Evolutionary conservation across 768 basidiomycete genomes (phyloP), one percentile per base, ranked within the genome.

Genomic region (Mycena rosella): DNA sequence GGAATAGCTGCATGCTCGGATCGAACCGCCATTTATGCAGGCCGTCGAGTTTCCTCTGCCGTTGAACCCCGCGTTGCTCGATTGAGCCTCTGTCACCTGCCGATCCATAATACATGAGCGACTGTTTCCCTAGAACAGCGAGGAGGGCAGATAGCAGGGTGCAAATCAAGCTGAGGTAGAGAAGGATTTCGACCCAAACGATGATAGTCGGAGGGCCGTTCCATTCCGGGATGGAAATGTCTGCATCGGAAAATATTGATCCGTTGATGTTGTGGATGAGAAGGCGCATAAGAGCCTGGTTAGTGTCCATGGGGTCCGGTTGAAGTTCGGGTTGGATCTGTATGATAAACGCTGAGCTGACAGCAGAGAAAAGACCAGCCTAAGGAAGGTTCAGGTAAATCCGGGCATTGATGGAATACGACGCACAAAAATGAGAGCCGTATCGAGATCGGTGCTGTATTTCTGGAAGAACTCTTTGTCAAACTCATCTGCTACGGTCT

Each of bases 361-460:
- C 45, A 2, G 45, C 32, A 9, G 53, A 54, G 34, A 54, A 54
- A 5, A 54, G 53, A 34, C 53, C 53, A 24, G 34, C 34, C 53
- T 38, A 34, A 34, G 7, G 32, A 15, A 32, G 9, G n/a, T n/a
- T 51, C 17, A 29, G 49, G 14, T 17, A 51, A 29, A 32, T 51
- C 8, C 5, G 44, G n/a, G 22, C 6, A 24, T 14, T 40, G 38
- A 22, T 34, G 17, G 6, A 7, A 45, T n/a, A 5, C 4, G 48
- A 53, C 32, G 17, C 32, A 53, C 52, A 22, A 53, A 53, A 22
- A 53, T 53, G 1, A 53, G 32, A 15, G 52, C n/a, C 3, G 30
- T 34, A 3, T 53, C 61, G 3, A 53, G 32, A 22, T 53, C 52
- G n/a, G 52, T 22, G 32, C 52, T 53, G 22, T 36, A 53, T 36